Percentiles rank a stretch among this genome's conserved stretches.
Conservation (phyloP, 169 alveolate species). For the Cyclospora cayetanensis region DNA sequence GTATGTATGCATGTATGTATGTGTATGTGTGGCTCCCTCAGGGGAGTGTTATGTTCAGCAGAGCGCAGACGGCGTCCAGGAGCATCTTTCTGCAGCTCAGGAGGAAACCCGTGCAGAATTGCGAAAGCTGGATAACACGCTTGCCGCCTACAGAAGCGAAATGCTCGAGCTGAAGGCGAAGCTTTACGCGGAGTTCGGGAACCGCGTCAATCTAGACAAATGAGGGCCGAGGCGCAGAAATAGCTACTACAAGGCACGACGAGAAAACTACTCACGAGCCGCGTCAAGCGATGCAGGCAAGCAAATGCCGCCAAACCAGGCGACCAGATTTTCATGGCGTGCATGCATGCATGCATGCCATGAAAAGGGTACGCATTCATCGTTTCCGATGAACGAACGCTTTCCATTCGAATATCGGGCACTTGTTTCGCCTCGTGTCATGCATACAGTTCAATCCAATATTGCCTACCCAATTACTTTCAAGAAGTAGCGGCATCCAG, state of each 20-base stretch:
- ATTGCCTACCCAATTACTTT: too few species aligned
- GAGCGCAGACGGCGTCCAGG: background rate
- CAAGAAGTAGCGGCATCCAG: too few species aligned
- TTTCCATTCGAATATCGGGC: too few species aligned
- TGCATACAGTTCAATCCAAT: too few species aligned
- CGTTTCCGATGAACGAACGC: background rate
- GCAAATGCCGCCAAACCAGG: background rate
- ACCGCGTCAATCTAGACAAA: constrained; percentile 50
- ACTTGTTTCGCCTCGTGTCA: too few species aligned
- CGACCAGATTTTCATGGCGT: too few species aligned
- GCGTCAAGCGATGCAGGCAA: background rate
- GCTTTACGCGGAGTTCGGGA: constrained; percentile 57
- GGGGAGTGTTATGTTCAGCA: background rate
- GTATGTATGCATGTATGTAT: background rate
- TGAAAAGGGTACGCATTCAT: background rate
- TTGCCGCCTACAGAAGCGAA: background rate
- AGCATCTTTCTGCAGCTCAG: background rate
- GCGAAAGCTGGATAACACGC: background rate
- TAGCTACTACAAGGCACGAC: too few species aligned
- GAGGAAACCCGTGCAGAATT: background rate
- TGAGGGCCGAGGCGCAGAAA: background rate
- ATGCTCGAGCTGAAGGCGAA: background rate
- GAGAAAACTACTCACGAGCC: too few species aligned
- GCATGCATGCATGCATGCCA: too few species aligned
- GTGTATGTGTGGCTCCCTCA: background rate